Conservation (phyloP, 441 rosid species). For the Flueggea neowawraea region DNA sequence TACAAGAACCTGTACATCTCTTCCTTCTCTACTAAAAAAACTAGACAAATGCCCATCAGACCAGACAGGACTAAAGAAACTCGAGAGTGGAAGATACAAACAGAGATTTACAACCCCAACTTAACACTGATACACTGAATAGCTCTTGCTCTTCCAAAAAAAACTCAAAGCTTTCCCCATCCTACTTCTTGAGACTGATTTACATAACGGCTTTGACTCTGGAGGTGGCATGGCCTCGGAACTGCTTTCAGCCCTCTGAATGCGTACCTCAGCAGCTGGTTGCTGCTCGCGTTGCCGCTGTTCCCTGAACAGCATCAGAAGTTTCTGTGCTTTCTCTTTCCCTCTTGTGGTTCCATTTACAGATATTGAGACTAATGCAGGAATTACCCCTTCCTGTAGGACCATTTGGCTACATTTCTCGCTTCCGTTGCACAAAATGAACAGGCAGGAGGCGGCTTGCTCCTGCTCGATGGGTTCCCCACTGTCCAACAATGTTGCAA, state of each 20-base stretch:
- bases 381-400: conserved; percentile 98
- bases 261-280: conserved; percentile 30
- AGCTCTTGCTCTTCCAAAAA: conserved; percentile 82
- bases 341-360: conserved; percentile 86
- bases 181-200: conserved; percentile 71
- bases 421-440: conserved; percentile 65
- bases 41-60: conserved; percentile 20
- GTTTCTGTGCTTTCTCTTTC: conserved; percentile 86
- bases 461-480: conserved; percentile 82
- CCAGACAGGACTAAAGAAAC: conserved; percentile 15
- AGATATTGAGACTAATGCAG: conserved; percentile 88
- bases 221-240: conserved; percentile 29
- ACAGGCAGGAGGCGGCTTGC: conserved; percentile 80
- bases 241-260: conserved; percentile 28
- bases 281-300: conserved; percentile 86
- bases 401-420: conserved; percentile 86
- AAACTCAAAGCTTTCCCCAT: conserved; percentile 59
- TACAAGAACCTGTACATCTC: conserved; percentile 54
- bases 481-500: conserved; percentile 64
- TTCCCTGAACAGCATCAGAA: conserved; percentile 87
- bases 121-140: conserved; percentile 54
- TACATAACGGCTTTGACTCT: conserved; percentile 61
- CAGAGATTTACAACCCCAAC: conserved; percentile 23
- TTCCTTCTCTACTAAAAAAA: conserved; percentile 31
- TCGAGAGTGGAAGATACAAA: conserved; percentile 28